Evolutionary conservation across 177 flowering plant species (phyloP).

Genomic region (Vitis hybrid): DNA sequence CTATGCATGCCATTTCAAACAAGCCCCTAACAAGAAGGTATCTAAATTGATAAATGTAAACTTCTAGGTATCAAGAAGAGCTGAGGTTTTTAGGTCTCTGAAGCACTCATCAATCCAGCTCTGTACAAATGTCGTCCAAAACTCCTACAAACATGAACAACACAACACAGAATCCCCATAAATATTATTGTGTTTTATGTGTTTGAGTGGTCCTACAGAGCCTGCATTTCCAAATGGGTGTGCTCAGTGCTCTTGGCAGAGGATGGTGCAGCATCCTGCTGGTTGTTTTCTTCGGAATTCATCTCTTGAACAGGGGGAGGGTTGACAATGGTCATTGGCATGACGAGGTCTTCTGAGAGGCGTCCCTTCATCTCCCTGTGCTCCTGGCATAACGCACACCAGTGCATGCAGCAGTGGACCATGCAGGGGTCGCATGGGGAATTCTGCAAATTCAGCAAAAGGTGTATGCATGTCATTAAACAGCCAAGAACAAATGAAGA

Average conservation of each 20-base stretch:
- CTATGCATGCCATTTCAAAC: no score
- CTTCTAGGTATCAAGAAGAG: no score
- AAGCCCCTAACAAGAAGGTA: no score
- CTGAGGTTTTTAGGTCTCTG: no score
- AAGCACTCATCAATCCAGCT: no score
- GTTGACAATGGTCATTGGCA: slow-evolving; percentile 60
- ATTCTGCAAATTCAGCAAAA: slow-evolving; percentile 37
- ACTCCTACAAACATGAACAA: no score
- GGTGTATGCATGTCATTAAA: neutral
- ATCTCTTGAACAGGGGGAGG: slow-evolving; percentile 72
- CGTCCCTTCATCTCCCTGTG: slow-evolving; percentile 74
- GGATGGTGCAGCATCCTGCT: slow-evolving; percentile 25
- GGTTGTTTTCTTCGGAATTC: slow-evolving; percentile 31
- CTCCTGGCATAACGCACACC: slow-evolving; percentile 80
- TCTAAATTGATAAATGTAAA: no score
- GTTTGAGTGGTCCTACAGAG: slow-evolving; percentile 27
- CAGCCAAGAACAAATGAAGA: neutral
- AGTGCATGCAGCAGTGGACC: slow-evolving; percentile 73
- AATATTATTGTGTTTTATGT: no score
- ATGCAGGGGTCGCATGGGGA: slow-evolving; percentile 74
- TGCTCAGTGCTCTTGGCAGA: slow-evolving; percentile 24
- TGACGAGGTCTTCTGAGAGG: slow-evolving; percentile 45
- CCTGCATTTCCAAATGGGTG: slow-evolving; percentile 53
- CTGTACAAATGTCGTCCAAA: no score
- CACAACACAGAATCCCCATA: no score